These are phyloP conservation scores for Setomelanomma holmii DNA, from an alignment of 2,329 filamentous ascomycete species.

Conservation along the genomic window DNA sequence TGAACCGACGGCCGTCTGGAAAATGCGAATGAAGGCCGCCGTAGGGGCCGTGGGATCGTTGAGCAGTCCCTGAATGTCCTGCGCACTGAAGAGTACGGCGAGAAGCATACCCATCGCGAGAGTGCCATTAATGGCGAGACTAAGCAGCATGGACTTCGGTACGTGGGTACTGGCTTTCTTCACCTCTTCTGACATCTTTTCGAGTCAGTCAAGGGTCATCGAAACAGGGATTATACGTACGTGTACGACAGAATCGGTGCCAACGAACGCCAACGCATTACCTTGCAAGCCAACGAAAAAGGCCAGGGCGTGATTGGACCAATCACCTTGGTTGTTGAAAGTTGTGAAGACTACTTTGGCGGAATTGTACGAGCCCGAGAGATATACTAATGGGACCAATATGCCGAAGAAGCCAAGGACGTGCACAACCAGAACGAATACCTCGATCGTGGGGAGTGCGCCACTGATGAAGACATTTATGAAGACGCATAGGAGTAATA, in stretches of 20 bases:
- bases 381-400: slow-evolving; percentile 51
- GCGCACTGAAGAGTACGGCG: slow-evolving; percentile 51
- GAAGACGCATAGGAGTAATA: slow-evolving; percentile 49
- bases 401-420: slow-evolving; percentile 62
- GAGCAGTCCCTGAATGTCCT: slow-evolving; percentile 33
- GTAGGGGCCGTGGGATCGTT: slow-evolving; percentile 20
- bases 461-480: slow-evolving; percentile 58
- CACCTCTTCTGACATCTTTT: slow-evolving; percentile 50
- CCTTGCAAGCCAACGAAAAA: slow-evolving; percentile 53
- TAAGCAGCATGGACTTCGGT: slow-evolving; percentile 53
- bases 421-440: slow-evolving; percentile 58
- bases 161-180: slow-evolving; percentile 46
- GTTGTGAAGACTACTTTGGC: slow-evolving; percentile 53
- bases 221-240: slow-evolving; percentile 22
- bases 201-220: slow-evolving; percentile 6
- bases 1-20: slow-evolving; percentile 45
- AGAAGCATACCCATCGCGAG: slow-evolving; percentile 52
- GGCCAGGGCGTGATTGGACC: slow-evolving; percentile 54
- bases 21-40: slow-evolving; percentile 61
- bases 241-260: slow-evolving; percentile 49
- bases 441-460: slow-evolving; percentile 58
- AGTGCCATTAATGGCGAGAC: slow-evolving; percentile 51
- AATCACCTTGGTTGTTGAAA: slow-evolving; percentile 57
- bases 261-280: slow-evolving; percentile 49
- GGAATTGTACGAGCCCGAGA: slow-evolving; percentile 49